Percentiles rank a stretch among this genome's conserved stretches.
Evolutionary conservation across 2,329 filamentous ascomycete genomes (phyloP).

Genomic region (Colletotrichum nymphaeae): DNA sequence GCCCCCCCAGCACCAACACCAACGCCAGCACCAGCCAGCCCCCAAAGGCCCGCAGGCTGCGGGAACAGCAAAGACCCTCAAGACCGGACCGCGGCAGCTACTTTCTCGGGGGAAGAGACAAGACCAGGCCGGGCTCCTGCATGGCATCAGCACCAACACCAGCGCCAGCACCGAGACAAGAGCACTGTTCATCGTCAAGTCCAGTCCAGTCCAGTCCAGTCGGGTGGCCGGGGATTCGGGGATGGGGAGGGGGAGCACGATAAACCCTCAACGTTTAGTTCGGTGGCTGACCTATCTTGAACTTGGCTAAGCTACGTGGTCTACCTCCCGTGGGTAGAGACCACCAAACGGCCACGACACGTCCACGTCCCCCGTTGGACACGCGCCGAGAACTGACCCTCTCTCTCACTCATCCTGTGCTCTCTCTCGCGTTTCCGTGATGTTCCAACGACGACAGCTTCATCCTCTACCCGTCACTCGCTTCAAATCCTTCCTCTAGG

Average conservation of each 20-base stretch:
- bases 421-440: background rate
- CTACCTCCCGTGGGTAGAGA: background rate
- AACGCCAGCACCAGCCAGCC: slow-evolving; percentile 2
- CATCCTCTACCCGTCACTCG: background rate
- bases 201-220: background rate
- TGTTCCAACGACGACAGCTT: background rate
- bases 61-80: background rate
- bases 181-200: background rate
- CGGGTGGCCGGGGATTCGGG: background rate
- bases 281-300: background rate
- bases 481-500: background rate
- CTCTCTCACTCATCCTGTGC: too few species aligned
- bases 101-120: background rate
- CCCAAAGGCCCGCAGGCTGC: background rate
- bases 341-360: background rate
- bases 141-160: background rate
- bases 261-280: background rate
- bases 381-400: background rate
- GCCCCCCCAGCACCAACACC: slow-evolving; percentile 2
- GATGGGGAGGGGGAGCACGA: background rate
- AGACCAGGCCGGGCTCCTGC: background rate
- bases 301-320: background rate
- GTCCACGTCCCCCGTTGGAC: background rate
- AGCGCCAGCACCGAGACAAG: background rate
- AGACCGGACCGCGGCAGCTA: background rate